These are phyloP conservation scores for Pilaira anomala DNA, from an alignment of 192 early-diverging fungal species.

Conservation along the genomic window DNA sequence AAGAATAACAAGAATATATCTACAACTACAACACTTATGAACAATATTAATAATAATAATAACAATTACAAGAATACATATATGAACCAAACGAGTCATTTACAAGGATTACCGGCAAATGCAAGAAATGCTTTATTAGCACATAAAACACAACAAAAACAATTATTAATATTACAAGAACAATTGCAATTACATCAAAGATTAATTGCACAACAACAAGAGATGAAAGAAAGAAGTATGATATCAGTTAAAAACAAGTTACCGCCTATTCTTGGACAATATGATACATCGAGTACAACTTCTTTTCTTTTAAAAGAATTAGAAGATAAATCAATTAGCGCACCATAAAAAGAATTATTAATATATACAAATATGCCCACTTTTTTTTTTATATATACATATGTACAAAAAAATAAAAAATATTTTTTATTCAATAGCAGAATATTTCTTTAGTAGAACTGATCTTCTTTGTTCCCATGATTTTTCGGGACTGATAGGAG, in stretches of 20 bases:
- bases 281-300: not conserved
- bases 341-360: not conserved
- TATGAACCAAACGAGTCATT: not conserved
- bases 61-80: no score
- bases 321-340: constrained; percentile 13
- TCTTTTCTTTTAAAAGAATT: constrained; percentile 3
- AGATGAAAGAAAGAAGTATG: constrained; percentile 13
- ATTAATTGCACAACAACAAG: constrained; percentile 16
- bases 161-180: constrained; percentile 15
- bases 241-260: not conserved
- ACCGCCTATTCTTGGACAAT: constrained; percentile 13
- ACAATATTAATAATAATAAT: no score
- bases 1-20: not conserved
- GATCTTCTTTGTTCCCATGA: constrained; percentile 24
- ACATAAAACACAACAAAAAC: constrained; percentile 23
- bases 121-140: constrained; percentile 12
- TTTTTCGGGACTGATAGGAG: constrained; percentile 13
- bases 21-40: no score
- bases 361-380: not conserved
- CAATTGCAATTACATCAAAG: constrained; percentile 17
- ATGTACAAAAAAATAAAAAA: no score
- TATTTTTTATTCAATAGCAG: constrained; percentile 6
- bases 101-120: not conserved
- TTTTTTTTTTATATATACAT: not conserved
- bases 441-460: constrained; percentile 18